phyloP scores from a whole-genome alignment of 805 yeast species.

The Metschnikowia similis region DNA sequence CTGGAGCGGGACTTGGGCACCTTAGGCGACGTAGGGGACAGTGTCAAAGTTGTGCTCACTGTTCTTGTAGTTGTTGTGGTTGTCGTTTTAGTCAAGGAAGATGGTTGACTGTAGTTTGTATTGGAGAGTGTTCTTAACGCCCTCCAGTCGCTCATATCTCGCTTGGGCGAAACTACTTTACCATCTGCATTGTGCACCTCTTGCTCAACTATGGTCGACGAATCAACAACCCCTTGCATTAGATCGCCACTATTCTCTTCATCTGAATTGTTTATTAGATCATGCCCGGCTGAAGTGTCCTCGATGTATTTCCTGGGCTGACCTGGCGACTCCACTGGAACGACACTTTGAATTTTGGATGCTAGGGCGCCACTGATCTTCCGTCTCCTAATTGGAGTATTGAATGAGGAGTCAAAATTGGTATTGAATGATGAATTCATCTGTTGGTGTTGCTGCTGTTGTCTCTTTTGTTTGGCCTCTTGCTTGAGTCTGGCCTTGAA shows the following conservation, averaged over 20 bases:
- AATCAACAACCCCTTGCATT: constrained; percentile 20
- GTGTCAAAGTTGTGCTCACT: constrained; percentile 38
- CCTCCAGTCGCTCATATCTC: constrained; percentile 32
- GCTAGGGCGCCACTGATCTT: constrained; percentile 66
- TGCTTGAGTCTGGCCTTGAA: constrained; percentile 50
- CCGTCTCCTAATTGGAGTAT: constrained; percentile 69
- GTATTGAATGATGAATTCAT: constrained; percentile 24
- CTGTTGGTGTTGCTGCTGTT: constrained; percentile 27
- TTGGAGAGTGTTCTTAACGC: constrained; percentile 37
- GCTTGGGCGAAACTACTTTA: constrained; percentile 20
- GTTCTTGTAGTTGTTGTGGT: constrained; percentile 50
- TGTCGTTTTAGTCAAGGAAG: constrained; percentile 38
- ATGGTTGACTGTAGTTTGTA: constrained; percentile 29
- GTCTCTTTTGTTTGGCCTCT: constrained; percentile 38
- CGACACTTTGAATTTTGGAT: constrained; percentile 67
- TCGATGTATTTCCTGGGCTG: constrained; percentile 79
- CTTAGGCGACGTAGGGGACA: constrained; percentile 31
- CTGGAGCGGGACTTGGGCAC: constrained; percentile 15
- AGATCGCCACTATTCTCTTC: constrained; percentile 29
- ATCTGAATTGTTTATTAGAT: constrained; percentile 43
- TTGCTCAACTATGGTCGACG: constrained; percentile 13
- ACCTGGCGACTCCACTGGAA: constrained; percentile 92
- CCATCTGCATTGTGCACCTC: constrained; percentile 16
- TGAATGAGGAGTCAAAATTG: constrained; percentile 47
- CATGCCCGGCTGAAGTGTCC: constrained; percentile 27